Evolutionary conservation across 495 filamentous ascomycete genomes (phyloP).

Genomic region (Talaromyces nanjingensis): DNA sequence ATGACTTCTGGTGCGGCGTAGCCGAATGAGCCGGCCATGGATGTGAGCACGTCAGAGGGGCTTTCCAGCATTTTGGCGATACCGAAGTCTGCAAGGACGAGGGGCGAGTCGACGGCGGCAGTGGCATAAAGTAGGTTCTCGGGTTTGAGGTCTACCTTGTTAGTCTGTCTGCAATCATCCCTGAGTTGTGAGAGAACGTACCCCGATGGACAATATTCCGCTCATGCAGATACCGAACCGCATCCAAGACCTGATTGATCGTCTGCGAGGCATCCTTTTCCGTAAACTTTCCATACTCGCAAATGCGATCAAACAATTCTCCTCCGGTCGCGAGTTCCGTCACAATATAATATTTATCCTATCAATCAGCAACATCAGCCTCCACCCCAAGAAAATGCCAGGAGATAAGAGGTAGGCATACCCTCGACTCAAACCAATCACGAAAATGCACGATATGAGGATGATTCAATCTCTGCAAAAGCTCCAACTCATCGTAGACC

Average conservation of each 20-base stretch:
- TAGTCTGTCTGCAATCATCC: no score
- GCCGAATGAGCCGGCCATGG: conserved; percentile 98
- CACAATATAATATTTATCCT: conserved; percentile 99
- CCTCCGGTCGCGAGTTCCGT: conserved; percentile 94
- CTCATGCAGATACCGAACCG: conserved; percentile 89
- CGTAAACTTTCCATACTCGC: conserved; percentile 96
- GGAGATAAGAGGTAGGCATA: conserved; percentile 18
- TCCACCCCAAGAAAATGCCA: no score
- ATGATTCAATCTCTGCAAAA: conserved; percentile 85
- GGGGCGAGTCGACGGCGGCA: conserved; percentile 62
- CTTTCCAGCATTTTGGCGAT: conserved; percentile 97
- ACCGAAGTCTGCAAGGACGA: conserved; percentile 95
- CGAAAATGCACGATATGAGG: conserved; percentile 96
- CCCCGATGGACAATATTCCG: conserved; percentile 97
- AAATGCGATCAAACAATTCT: conserved; percentile 97
- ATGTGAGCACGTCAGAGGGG: conserved; percentile 84
- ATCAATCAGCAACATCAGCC: conserved; percentile 4
- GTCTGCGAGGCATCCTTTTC: conserved; percentile 98
- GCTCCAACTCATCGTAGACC: conserved; percentile 94
- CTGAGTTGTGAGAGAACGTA: conserved; percentile 23
- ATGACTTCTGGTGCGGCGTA: conserved; percentile 98
- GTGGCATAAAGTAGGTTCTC: conserved; percentile 96
- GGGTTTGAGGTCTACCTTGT: conserved; percentile 83
- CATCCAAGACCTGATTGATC: conserved; percentile 89
- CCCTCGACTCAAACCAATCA: conserved; percentile 98